phyloP scores from a whole-genome alignment of 495 filamentous ascomycete species.

The Entonaema liquescens region DNA sequence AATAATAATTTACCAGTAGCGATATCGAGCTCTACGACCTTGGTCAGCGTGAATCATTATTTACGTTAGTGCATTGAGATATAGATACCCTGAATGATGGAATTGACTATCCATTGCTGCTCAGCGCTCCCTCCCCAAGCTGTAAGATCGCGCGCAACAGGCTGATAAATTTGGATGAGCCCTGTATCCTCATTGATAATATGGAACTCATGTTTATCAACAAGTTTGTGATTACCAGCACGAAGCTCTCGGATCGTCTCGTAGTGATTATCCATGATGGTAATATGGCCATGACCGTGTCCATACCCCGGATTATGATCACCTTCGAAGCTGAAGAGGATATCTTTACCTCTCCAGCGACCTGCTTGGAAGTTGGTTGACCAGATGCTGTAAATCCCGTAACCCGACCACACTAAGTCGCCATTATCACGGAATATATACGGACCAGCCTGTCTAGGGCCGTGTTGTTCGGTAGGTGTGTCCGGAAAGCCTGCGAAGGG shows the following conservation, averaged over 20 bases:
- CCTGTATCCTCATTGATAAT: slow-evolving; percentile 61
- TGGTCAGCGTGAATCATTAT: background rate
- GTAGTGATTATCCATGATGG: slow-evolving; percentile 61
- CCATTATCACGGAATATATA: background rate
- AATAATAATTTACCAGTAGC: background rate
- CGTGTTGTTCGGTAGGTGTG: slow-evolving; percentile 54
- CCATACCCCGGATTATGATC: slow-evolving; percentile 64
- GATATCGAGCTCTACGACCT: background rate
- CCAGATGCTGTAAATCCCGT: slow-evolving; percentile 64
- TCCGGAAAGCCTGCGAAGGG: slow-evolving; percentile 61
- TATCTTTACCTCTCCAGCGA: slow-evolving; percentile 60
- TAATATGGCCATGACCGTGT: slow-evolving; percentile 62
- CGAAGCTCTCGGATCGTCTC: slow-evolving; percentile 63
- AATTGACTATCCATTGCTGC: slow-evolving; percentile 39
- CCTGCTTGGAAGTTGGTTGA: slow-evolving; percentile 54
- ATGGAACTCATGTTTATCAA: slow-evolving; percentile 65
- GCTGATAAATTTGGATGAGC: slow-evolving; percentile 60
- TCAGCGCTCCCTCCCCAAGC: slow-evolving; percentile 50
- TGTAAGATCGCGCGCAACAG: slow-evolving; percentile 51
- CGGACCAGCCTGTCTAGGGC: slow-evolving; percentile 48
- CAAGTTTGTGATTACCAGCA: slow-evolving; percentile 61
- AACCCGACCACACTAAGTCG: slow-evolving; percentile 43
- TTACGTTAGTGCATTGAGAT: accelerated
- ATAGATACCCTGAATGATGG: background rate
- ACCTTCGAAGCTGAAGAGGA: slow-evolving; percentile 64